Base-by-base conservation (phyloP, 2,329 filamentous ascomycete species). In the Hypoxylon sp. region DNA sequence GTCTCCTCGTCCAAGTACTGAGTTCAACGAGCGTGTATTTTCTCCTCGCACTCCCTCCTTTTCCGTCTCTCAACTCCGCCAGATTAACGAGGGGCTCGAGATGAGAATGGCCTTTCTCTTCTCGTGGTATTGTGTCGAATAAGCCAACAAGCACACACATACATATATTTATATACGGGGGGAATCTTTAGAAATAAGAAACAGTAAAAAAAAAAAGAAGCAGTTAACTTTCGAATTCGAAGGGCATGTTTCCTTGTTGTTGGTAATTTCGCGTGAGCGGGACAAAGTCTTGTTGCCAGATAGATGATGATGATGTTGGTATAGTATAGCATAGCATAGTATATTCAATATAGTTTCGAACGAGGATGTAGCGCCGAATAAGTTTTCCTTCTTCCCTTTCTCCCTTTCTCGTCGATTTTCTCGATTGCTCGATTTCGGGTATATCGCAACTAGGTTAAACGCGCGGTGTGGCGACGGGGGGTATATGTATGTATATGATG, bases 231-330 rank as follows among this genome's bases (percentile, higher is more conserved):
- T 17, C 10, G 9, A 48, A 53, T 46, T 50, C 45, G 14, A 25
- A 21, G 55, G 52, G 48, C 25, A 21, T 21, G 30, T 48, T 38
- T 50, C 49, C 41, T 25, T 58, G 48, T 51, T 58, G 41, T 51
- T 58, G 23, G n/a, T 32, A 7, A 30, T 17, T 51, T 76, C 74
- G 76, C 76, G 76, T 75, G 76, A 77, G 76, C 76, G 75, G 69
- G 67, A 62, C 67, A 63, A 68, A 68, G 65, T 75, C 72, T 74
- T 73, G 65, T 67, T 71, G 64, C 65, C 51, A 68, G 67, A 68
- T 65, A 58, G 65, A 67, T 41, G 28, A 45, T 19, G 45, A 60
- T 17, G 49, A 41, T 34, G 52, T 30, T 51, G 50, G 34, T 63
- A 50, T 53, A 30, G 28, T 48, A 58, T 46, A 46, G 34, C 58